Evolutionary conservation across 2,329 filamentous ascomycete species (phyloP), one percentile per base, ranked within the genome.

Genomic region (Ophiostoma australiae): DNA sequence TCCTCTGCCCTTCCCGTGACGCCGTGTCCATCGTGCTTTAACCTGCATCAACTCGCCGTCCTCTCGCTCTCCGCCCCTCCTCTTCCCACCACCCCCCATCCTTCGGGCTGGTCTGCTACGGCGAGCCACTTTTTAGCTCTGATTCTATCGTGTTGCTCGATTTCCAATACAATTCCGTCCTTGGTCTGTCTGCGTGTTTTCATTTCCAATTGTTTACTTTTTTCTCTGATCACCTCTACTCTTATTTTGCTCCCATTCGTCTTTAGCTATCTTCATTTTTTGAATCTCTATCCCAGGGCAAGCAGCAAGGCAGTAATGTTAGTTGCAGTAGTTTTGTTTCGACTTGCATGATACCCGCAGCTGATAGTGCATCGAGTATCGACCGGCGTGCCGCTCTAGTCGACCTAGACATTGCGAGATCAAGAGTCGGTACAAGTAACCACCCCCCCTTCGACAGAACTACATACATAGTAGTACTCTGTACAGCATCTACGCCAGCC

Each of bases 61-160:
- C 31, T 33, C 63, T 55, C 35, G 35, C 61, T 33, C 48, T 35
- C 65, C 52, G 41, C 33, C 7, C 69, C 37, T 31, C 37, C 68
- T 44, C 58, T n/a, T 41, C 70, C 41, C 48, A 41, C 48, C 68
- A 52, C 67, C 66, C 35, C 66, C 70, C 58, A 71, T 70, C 65
- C 70, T 70, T 72, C 67, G 67, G 70, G 23, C 68, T 69, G 17
- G 67, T 68, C 48, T 72, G 69, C 69, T 69, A 48, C 67, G 27
- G 27, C 27, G 27, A 31, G 27, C 27, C 27, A 31, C 3, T 31
- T 31, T 13, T 41, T 41, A 41, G 39, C 39, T 41, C 10, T 41
- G 39, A 1, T 3, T 41, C 13, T 13, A 41, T 41, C 8, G 39
- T 31, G 27, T 41, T 41, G 11, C 15, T 41, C 15, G 39, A 41